Base-by-base conservation (phyloP, 73 alveolate genomes). In the Symbiodinium natans region DNA sequence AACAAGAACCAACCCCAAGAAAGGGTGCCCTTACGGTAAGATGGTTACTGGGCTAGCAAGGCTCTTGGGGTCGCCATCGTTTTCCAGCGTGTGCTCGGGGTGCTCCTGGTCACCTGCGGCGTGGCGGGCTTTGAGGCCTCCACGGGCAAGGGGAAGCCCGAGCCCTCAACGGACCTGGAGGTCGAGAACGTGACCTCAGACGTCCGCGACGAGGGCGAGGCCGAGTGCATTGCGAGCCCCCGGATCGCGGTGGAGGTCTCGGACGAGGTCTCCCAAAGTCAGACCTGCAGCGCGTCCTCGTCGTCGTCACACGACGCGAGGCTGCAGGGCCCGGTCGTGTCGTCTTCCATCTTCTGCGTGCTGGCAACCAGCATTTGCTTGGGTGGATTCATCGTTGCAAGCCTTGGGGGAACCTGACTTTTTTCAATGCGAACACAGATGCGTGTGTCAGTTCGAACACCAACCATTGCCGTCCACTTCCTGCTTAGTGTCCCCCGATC, bases 91-190 rank as follows among this genome's bases (percentile, higher is more conserved):
- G 39, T 90, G 77, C 54, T 41, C 54, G 97, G 97, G 29, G 97
- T 90, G n/a, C 75, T 85, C 23, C 54, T 90, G 54, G 97, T 90
- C 80, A 42, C 87, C 75, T 71, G 87, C 40, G 97, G 97, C 41
- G 97, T 90, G 33, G 97, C 97, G 27, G 97, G 97, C 97, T 90
- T 90, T 40, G 97, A 90, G 77, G 42, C 34, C 29, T 4, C 46
- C 71, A 38, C 52, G 2, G 33, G 31, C 82, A 54, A 6, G 36
- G 27, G 27, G 38, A 23, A 63, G 80, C 38, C 38, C 36, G 40
- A 0, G 31, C 9, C 17, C 36, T 17, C 77, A 21, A 29, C 80
- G 80, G 80, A 63, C 38, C 80, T 63, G 0, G 80, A 63, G 80
- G 33, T 63, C 38, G 80, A 63, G 23, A 63, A 63, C 80, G 80